Conservation (phyloP, 441 rosid species). For the Arabidopsis hybrid region DNA sequence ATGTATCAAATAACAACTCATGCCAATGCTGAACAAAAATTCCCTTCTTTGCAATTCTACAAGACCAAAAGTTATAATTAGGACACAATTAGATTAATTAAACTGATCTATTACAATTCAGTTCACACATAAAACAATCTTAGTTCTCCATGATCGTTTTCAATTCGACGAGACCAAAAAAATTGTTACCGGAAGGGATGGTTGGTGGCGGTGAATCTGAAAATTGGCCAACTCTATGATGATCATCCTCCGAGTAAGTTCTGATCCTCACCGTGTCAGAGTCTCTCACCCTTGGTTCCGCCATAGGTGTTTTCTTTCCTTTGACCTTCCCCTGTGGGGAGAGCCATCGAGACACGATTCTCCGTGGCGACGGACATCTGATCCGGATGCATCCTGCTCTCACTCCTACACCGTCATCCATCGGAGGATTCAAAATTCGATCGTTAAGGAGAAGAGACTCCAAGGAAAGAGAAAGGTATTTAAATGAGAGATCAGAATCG, state of each 20-base stretch:
- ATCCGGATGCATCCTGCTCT: constrained; percentile 40
- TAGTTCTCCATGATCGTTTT: too few relatives aligned
- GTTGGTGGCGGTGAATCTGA: constrained; percentile 1
- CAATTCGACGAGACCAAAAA: background rate
- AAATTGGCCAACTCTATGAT: background rate
- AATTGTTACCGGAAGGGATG: constrained; percentile 26
- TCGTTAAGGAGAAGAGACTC: background rate
- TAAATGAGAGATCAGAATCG: constrained; percentile 1
- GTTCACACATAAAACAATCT: background rate
- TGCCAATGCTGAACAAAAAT: constrained; percentile 55
- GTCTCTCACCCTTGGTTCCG: constrained; percentile 5
- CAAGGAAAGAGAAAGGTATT: constrained; percentile 6
- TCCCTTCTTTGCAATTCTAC: constrained; percentile 53
- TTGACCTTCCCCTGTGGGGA: constrained; percentile 15
- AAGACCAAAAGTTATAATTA: background rate
- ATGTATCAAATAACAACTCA: constrained; percentile 63
- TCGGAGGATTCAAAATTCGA: constrained; percentile 7
- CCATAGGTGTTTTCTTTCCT: constrained; percentile 16
- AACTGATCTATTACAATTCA: background rate
- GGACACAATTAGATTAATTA: background rate
- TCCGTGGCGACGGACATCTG: constrained; percentile 30
- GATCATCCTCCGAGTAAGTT: background rate
- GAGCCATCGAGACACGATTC: constrained; percentile 37
- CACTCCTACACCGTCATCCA: constrained; percentile 35
- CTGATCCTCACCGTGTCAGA: constrained; percentile 11